Percentiles rank a stretch among this genome's conserved stretches.
phyloP scores from a whole-genome alignment of 2,329 filamentous ascomycete species.

The Alternaria sp. region DNA sequence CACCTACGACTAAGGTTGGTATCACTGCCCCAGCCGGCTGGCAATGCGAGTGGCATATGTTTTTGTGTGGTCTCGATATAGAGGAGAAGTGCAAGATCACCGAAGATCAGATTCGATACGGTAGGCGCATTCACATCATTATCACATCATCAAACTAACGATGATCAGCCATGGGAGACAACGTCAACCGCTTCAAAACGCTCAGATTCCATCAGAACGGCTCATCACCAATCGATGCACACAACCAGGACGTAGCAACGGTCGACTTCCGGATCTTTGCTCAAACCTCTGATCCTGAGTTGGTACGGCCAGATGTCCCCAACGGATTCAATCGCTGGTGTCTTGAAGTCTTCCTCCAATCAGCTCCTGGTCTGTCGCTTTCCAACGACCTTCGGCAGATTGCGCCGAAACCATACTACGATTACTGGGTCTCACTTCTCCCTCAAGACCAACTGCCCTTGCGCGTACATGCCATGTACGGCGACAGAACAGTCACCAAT shows the following conservation, averaged over 20 bases:
- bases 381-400: slow-evolving; percentile 35
- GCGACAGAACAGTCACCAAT: slow-evolving; percentile 12
- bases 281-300: slow-evolving; percentile 30
- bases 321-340: slow-evolving; percentile 40
- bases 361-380: slow-evolving; percentile 53
- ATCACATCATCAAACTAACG: background rate
- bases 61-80: slow-evolving; percentile 41
- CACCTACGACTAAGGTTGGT: slow-evolving; percentile 58
- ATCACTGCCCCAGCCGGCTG: slow-evolving; percentile 39
- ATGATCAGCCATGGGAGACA: slow-evolving; percentile 32
- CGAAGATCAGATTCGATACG: slow-evolving; percentile 32
- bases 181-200: slow-evolving; percentile 27
- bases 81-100: slow-evolving; percentile 37
- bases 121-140: slow-evolving; percentile 2
- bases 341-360: slow-evolving; percentile 49
- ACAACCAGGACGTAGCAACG: slow-evolving; percentile 48
- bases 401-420: slow-evolving; percentile 36
- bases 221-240: slow-evolving; percentile 34
- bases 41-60: slow-evolving; percentile 41
- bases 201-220: slow-evolving; percentile 46
- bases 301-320: slow-evolving; percentile 35
- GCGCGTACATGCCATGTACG: slow-evolving; percentile 29
- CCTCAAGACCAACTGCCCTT: slow-evolving; percentile 33
- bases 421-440: slow-evolving; percentile 39
- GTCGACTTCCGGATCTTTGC: slow-evolving; percentile 49